Base-by-base conservation (phyloP, 495 filamentous ascomycete species). In the Talaromyces wortmannii region DNA sequence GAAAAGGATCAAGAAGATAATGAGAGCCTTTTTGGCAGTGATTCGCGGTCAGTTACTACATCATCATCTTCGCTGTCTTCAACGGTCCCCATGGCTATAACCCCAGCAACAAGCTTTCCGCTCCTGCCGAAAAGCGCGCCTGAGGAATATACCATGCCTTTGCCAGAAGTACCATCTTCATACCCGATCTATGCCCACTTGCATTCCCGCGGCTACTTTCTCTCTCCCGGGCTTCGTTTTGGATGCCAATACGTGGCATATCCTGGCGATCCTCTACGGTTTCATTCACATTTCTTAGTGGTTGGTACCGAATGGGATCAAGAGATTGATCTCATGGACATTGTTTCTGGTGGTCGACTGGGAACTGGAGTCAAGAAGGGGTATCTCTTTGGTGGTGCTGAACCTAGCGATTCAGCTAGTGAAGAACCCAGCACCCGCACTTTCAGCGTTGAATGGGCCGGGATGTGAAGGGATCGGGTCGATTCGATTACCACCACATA, bases 321-420 rank as follows among this genome's bases (percentile, higher is more conserved):
- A 59, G 80, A 92, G 63, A 82, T 97, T 50, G 77, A 87, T 48
- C 73, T 97, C 66, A 78, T 95, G 55, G 86, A 94, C 58, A 72
- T 98, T 18, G 83, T 97, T 33, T 87, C 83, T 15, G 90, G 90
- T 2, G 95, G 95, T 6, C 74, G 94, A 59, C 64, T 98, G 58
- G 94, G 90, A 1, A 97, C 95, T 12, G 88, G 88, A 44, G 95
- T 98, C 32, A 98, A 98, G 74, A 98, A 98, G 70, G 88, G 87
- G 3, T 97, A 88, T 68, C 71, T 98, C 52, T 76, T 98, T 60
- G 94, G 94, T 33, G 92, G 91, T 3, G 63, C 68, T 12, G 63
- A 67, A 17, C 65, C 71, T 49, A 60, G 63, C n/a, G 13, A 30
- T 31, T 7, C 23, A 11, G 43, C 11, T 45, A 13, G 13, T 40